Percentiles rank a stretch among this genome's conserved stretches.
phyloP scores from a whole-genome alignment of 177 flowering plant genomes.

The Vitis hybrid region DNA sequence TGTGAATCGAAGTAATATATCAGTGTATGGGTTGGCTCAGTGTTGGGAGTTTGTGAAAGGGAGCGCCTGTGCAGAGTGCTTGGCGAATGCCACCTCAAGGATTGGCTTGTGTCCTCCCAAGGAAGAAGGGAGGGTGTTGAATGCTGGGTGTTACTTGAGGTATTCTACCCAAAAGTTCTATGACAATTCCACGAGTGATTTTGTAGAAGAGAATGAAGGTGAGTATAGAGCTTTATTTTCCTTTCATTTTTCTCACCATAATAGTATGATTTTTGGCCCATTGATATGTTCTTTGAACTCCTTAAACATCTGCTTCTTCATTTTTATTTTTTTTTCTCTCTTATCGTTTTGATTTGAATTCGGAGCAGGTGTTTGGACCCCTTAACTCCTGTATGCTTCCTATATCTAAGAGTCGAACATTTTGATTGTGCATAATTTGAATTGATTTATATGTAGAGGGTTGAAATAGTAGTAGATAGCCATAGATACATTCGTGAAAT shows the following conservation, averaged over 20 bases:
- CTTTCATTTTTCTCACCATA: background rate
- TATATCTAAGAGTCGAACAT: too few species aligned
- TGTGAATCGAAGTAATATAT: constrained; percentile 31
- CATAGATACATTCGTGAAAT: too few species aligned
- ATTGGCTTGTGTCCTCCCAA: constrained; percentile 46
- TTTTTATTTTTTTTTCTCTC: too few species aligned
- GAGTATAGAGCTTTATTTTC: constrained; percentile 5
- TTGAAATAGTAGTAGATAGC: too few species aligned
- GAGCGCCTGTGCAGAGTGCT: constrained; percentile 49
- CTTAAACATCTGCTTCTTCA: too few species aligned
- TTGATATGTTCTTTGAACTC: too few species aligned
- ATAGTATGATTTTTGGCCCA: too few species aligned
- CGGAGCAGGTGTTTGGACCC: too few species aligned
- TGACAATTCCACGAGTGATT: constrained; percentile 30
- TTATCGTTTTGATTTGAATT: too few species aligned
- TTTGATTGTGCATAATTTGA: too few species aligned
- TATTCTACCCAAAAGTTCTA: constrained; percentile 65
- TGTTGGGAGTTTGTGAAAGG: constrained; percentile 63
- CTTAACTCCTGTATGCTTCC: too few species aligned
- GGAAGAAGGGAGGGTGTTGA: constrained; percentile 69
- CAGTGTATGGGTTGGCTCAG: constrained; percentile 77
- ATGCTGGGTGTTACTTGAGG: constrained; percentile 80
- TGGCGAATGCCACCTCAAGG: constrained; percentile 38
- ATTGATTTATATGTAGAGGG: too few species aligned
- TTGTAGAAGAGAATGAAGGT: constrained; percentile 32